A percentile compares a stretch with the other conserved stretches of the same genome.
Conservation (phyloP, 352 stramenopile genomes). For the Halophytophthora batemanensis region DNA sequence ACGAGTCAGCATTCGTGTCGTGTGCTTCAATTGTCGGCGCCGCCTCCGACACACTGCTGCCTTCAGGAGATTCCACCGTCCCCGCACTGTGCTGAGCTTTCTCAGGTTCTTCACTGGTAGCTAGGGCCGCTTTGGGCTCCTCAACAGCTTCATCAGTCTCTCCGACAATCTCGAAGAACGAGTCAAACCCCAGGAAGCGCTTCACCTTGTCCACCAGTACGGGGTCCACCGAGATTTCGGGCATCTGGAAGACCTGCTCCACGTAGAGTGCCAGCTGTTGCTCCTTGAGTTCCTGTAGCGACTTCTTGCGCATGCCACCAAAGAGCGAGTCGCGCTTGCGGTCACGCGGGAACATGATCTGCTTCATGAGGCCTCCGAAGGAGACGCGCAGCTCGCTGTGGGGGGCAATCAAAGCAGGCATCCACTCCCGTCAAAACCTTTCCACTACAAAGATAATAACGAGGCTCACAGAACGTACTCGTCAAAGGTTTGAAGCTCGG, state of each 20-base stretch:
- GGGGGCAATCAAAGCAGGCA: constrained; percentile 3
- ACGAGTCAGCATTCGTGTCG: constrained; percentile 8
- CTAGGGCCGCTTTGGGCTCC: constrained; percentile 1
- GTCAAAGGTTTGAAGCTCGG: constrained; percentile 64
- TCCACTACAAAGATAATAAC: not conserved
- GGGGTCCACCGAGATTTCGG: constrained; percentile 37
- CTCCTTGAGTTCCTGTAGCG: constrained; percentile 60
- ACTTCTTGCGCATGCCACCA: constrained; percentile 62
- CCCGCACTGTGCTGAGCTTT: constrained; percentile 1
- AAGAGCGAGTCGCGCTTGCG: constrained; percentile 77
- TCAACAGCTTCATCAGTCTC: constrained; percentile 11
- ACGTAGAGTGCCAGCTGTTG: constrained; percentile 75
- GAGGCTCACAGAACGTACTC: constrained; percentile 36
- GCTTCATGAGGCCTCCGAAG: constrained; percentile 51
- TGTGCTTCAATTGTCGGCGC: constrained; percentile 8
- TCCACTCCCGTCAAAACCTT: constrained; percentile 3
- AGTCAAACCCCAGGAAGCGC: constrained; percentile 60
- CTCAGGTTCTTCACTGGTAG: constrained; percentile 2
- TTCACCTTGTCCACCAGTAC: constrained; percentile 40
- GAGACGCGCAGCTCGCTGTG: constrained; percentile 56
- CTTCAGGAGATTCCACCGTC: constrained; percentile 14
- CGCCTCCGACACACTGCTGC: constrained; percentile 2
- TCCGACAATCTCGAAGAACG: constrained; percentile 58
- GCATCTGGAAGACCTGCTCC: constrained; percentile 57
- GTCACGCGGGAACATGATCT: constrained; percentile 56